Evolutionary conservation across 108 stramenopile species (phyloP).

Genomic region (Fistulifera pelliculosa): DNA sequence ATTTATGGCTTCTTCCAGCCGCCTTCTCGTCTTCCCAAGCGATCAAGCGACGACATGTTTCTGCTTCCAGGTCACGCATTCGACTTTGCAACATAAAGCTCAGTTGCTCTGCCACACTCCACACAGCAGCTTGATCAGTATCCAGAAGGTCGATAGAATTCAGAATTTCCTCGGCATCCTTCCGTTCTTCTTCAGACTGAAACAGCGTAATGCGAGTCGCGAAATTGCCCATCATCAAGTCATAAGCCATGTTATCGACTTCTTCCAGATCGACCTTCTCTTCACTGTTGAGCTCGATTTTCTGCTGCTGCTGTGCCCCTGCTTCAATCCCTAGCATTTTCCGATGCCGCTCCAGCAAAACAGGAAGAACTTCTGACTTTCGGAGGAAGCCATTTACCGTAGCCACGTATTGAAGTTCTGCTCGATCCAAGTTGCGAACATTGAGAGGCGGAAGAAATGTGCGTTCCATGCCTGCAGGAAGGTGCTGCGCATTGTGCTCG

Average conservation of each 20-base stretch:
- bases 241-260: conserved; percentile 75
- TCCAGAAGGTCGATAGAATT: conserved; percentile 52
- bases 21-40: conserved; percentile 87
- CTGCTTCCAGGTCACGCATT: conserved; percentile 85
- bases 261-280: conserved; percentile 47
- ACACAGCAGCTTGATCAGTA: conserved; percentile 51
- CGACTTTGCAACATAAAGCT: conserved; percentile 54
- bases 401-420: conserved; percentile 75
- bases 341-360: conserved; percentile 67
- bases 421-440: conserved; percentile 66
- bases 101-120: conserved; percentile 57
- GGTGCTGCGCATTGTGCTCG: conserved; percentile 44
- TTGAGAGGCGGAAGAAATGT: conserved; percentile 55
- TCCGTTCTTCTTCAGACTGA: conserved; percentile 59
- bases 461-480: conserved; percentile 21
- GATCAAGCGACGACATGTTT: conserved; percentile 80
- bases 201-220: conserved; percentile 63
- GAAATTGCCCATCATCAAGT: conserved; percentile 86
- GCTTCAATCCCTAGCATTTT: conserved; percentile 19
- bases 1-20: conserved; percentile 9
- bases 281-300: conserved; percentile 8
- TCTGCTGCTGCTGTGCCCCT: conserved; percentile 7
- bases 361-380: conserved; percentile 42
- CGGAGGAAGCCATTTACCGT: conserved; percentile 72
- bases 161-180: conserved; percentile 76